These are phyloP conservation scores for Elasticomyces elasticus DNA, from an alignment of 495 filamentous ascomycete species.

Conservation along the genomic window DNA sequence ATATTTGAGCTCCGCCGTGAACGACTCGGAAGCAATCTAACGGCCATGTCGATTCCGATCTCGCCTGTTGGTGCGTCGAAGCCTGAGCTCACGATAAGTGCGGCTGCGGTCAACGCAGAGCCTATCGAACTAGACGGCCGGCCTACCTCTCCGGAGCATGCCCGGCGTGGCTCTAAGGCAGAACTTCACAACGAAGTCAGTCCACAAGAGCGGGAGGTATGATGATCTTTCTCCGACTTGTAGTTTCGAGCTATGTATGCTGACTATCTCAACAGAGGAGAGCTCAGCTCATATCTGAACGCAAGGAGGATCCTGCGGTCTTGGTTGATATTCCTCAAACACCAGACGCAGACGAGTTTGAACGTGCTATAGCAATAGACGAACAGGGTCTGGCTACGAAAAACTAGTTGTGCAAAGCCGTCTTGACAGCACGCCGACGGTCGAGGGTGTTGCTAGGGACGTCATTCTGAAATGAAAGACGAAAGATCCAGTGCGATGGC, in stretches of 20 bases:
- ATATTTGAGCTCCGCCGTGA: no score
- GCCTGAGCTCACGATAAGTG: constrained; percentile 12
- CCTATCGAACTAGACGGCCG: constrained; percentile 31
- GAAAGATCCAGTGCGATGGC: no score
- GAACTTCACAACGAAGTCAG: constrained; percentile 19
- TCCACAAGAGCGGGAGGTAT: constrained; percentile 24
- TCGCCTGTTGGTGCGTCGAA: constrained; percentile 11
- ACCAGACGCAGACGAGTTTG: constrained; percentile 29
- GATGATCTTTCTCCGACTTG: no score
- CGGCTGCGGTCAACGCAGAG: constrained; percentile 26
- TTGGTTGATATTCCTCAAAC: constrained; percentile 30
- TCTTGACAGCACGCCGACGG: no score
- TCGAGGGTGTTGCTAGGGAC: no score
- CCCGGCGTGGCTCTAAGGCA: constrained; percentile 5
- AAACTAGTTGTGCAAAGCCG: neutral
- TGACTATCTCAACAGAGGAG: constrained; percentile 22
- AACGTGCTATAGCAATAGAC: constrained; percentile 17
- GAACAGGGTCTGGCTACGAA: constrained; percentile 4
- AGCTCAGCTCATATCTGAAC: constrained; percentile 20
- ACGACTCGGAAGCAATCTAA: no score
- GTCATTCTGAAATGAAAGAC: no score
- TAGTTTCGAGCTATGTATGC: neutral
- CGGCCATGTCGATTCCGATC: no score
- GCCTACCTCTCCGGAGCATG: constrained; percentile 17
- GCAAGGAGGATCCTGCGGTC: constrained; percentile 29